A percentile compares a stretch with the other conserved stretches of the same genome.
phyloP scores from a whole-genome alignment of 306 rosid genomes.

The Trifolium dubium region DNA sequence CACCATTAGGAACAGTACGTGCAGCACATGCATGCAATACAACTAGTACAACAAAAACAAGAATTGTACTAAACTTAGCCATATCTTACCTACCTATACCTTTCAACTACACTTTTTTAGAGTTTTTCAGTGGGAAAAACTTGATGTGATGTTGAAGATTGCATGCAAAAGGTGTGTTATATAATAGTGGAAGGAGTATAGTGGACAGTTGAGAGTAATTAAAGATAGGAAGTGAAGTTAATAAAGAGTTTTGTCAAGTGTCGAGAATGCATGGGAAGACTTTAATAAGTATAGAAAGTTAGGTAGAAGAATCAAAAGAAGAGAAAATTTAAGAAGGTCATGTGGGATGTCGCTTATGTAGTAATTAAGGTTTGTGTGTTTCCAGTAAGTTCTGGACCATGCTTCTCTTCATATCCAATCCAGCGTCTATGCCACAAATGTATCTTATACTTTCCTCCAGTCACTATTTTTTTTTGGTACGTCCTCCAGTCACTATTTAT shows the following conservation, averaged over 20 bases:
- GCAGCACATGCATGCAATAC: conserved; percentile 51
- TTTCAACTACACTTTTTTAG: not conserved
- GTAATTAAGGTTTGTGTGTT: not conserved
- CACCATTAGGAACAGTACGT: conserved; percentile 51
- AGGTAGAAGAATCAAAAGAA: conserved; percentile 57
- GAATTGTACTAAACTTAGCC: conserved; percentile 40
- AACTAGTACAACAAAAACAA: conserved; percentile 43
- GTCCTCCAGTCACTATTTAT: no score
- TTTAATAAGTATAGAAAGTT: conserved; percentile 48
- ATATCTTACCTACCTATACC: conserved; percentile 40
- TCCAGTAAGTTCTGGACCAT: not conserved
- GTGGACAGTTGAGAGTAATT: conserved; percentile 67
- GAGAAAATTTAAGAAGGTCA: conserved; percentile 61
- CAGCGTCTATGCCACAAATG: conserved; percentile 8
- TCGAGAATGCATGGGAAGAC: conserved; percentile 53
- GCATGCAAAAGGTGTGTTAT: conserved; percentile 38
- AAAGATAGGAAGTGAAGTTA: conserved; percentile 46
- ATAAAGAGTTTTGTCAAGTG: conserved; percentile 36
- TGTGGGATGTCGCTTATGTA: conserved; percentile 37
- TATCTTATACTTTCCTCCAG: no score
- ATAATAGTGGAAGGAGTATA: conserved; percentile 10
- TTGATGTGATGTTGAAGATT: conserved; percentile 9
- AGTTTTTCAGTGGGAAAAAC: not conserved
- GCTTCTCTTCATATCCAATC: conserved; percentile 1
- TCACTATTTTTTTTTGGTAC: no score